Conservation (phyloP, 805 yeast species). For the Sugiyamaella floridensis region DNA sequence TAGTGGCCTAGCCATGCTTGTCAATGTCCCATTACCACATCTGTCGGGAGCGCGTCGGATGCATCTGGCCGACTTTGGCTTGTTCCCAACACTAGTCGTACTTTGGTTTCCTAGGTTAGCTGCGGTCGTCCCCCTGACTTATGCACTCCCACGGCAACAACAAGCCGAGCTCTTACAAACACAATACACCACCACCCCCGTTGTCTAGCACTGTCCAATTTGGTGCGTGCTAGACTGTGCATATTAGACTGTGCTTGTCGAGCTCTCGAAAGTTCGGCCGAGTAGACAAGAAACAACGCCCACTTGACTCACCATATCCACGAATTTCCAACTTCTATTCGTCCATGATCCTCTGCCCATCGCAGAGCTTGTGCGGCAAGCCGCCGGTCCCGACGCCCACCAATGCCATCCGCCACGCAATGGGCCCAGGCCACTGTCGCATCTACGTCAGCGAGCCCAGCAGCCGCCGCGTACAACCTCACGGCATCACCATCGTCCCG, state of each 20-base stretch:
- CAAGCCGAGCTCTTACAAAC: no score
- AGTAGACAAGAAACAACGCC: no score
- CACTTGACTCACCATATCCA: constrained; percentile 29
- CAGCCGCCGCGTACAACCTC: constrained; percentile 28
- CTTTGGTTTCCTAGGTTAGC: constrained; percentile 15
- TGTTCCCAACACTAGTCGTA: not conserved
- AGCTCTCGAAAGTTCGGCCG: no score
- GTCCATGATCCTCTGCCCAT: constrained; percentile 25
- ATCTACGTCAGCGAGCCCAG: constrained; percentile 28
- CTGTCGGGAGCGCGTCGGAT: no score
- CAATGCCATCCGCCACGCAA: constrained; percentile 26
- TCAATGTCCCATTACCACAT: no score
- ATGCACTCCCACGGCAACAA: no score
- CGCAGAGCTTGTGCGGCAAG: constrained; percentile 30
- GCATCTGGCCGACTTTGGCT: no score
- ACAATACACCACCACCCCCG: no score
- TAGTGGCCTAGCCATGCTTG: no score
- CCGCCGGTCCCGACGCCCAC: constrained; percentile 26
- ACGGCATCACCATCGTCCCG: constrained; percentile 23
- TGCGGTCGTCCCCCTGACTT: constrained; percentile 2
- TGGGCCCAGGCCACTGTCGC: constrained; percentile 28
- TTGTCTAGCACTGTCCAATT: no score
- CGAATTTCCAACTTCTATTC: constrained; percentile 28
- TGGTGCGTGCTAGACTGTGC: no score
- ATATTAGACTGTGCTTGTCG: no score